Evolutionary conservation across 129 eudicot genomes (phyloP).

Genomic region (Glebionis coronaria): DNA sequence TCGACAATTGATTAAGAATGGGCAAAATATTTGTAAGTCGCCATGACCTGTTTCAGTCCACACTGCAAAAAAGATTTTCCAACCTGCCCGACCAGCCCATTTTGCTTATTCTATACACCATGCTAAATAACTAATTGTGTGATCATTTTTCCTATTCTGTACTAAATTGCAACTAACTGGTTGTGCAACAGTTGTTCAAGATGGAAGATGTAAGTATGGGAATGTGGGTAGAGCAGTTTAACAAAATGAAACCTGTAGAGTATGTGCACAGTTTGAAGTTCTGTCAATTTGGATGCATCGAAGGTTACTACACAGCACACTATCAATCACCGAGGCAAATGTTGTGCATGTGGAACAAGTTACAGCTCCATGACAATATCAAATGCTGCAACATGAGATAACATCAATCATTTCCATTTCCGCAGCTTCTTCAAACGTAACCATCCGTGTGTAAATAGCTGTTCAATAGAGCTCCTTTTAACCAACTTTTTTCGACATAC

Average conservation of each 20-base stretch:
- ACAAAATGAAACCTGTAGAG: conserved; percentile 38
- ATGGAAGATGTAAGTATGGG: too few relatives aligned
- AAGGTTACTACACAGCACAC: conserved; percentile 42
- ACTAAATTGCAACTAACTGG: background rate
- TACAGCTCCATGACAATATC: conserved; percentile 47
- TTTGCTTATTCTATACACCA: too few relatives aligned
- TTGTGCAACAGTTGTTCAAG: too few relatives aligned
- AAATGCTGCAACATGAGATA: conserved; percentile 84
- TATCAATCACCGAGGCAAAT: conserved; percentile 53
- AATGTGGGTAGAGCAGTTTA: too few relatives aligned
- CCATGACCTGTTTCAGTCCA: too few relatives aligned
- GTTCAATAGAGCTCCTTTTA: background rate
- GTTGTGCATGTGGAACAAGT: too few relatives aligned
- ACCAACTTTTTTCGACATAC: background rate
- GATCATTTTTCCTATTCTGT: background rate
- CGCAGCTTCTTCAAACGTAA: background rate
- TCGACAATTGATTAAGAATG: too few relatives aligned
- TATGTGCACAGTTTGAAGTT: conserved; percentile 51
- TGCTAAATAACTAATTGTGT: too few relatives aligned
- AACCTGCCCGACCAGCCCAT: background rate
- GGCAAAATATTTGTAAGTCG: too few relatives aligned
- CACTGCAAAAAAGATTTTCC: background rate
- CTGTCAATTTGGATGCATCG: conserved; percentile 50
- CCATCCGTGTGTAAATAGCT: background rate
- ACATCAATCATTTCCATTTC: background rate